A percentile compares a stretch with the other conserved stretches of the same genome.
Evolutionary conservation across 2,329 filamentous ascomycete species (phyloP).

Genomic region (Colletotrichum phormii): DNA sequence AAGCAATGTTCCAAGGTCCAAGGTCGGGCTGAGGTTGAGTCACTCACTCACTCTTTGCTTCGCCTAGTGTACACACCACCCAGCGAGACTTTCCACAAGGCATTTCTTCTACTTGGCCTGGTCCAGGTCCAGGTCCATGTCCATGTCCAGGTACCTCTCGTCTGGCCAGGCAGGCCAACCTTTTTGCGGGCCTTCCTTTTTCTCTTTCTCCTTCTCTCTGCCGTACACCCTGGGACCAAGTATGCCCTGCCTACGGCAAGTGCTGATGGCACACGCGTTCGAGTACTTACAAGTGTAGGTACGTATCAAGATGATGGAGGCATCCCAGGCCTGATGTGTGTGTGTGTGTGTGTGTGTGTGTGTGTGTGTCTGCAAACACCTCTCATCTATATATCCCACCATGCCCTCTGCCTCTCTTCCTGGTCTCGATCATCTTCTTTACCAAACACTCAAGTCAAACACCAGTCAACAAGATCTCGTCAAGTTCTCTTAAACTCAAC

Average conservation of each 20-base stretch:
- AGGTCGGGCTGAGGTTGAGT: slow-evolving; percentile 7
- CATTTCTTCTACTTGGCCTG: not conserved
- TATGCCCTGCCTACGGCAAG: slow-evolving; percentile 24
- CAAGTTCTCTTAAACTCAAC: not conserved
- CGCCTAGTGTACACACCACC: slow-evolving; percentile 2
- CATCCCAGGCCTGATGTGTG: slow-evolving; percentile 3
- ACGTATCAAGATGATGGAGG: slow-evolving; percentile 13
- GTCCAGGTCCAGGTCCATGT: not conserved
- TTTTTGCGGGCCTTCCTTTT: slow-evolving; percentile 4
- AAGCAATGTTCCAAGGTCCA: not conserved
- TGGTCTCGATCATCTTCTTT: not conserved
- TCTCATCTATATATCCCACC: slow-evolving; percentile 22
- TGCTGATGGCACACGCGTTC: slow-evolving; percentile 15
- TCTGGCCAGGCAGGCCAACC: slow-evolving; percentile 19
- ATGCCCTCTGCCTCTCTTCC: not conserved
- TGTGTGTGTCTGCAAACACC: not conserved
- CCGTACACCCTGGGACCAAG: slow-evolving; percentile 9
- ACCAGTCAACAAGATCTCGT: not conserved
- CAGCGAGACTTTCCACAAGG: slow-evolving; percentile 22
- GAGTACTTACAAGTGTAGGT: slow-evolving; percentile 17
- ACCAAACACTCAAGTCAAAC: not conserved
- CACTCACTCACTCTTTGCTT: slow-evolving; percentile 14
- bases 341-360: slow-evolving; percentile 1
- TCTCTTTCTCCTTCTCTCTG: not conserved
- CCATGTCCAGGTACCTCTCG: slow-evolving; percentile 12